Conservation (phyloP, 495 filamentous ascomycete species). For the Penicillium daleae region DNA sequence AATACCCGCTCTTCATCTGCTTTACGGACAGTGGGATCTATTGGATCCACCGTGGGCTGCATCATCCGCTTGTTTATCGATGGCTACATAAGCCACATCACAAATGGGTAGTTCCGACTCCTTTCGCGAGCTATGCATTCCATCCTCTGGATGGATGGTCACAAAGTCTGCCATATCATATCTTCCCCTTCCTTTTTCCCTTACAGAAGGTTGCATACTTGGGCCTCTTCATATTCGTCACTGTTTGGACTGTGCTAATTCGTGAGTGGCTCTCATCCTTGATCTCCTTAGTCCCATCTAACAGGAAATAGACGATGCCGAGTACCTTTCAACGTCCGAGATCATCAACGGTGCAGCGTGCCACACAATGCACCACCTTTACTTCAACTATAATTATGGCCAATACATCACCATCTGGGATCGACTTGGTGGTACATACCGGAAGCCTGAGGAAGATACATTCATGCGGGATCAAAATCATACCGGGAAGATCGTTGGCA, state of each 20-base stretch:
- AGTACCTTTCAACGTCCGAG: conserved; percentile 79
- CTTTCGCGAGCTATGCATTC: conserved; percentile 89
- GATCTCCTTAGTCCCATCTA: not conserved
- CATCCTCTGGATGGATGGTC: conserved; percentile 90
- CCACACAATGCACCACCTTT: conserved; percentile 92
- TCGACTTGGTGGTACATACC: conserved; percentile 81
- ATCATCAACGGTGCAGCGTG: conserved; percentile 93
- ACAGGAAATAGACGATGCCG: conserved; percentile 69
- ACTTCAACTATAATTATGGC: conserved; percentile 98
- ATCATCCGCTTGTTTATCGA: conserved; percentile 82
- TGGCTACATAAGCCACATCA: conserved; percentile 92
- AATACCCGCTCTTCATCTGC: conserved; percentile 85
- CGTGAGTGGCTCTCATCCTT: conserved; percentile 39
- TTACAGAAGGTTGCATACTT: conserved; percentile 89
- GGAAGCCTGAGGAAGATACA: conserved; percentile 57
- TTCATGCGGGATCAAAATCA: conserved; percentile 21
- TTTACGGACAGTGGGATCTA: conserved; percentile 95
- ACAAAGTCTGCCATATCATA: conserved; percentile 90
- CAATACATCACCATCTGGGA: conserved; percentile 97
- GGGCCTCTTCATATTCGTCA: conserved; percentile 83
- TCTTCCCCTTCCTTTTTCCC: conserved; percentile 89
- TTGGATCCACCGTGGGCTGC: conserved; percentile 86
- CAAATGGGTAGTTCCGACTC: conserved; percentile 98
- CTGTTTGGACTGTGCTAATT: conserved; percentile 95
- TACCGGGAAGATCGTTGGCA: conserved; percentile 9